These are phyloP conservation scores for Penicillium digitatum DNA, from an alignment of 2,329 filamentous ascomycete species.

Conservation along the genomic window DNA sequence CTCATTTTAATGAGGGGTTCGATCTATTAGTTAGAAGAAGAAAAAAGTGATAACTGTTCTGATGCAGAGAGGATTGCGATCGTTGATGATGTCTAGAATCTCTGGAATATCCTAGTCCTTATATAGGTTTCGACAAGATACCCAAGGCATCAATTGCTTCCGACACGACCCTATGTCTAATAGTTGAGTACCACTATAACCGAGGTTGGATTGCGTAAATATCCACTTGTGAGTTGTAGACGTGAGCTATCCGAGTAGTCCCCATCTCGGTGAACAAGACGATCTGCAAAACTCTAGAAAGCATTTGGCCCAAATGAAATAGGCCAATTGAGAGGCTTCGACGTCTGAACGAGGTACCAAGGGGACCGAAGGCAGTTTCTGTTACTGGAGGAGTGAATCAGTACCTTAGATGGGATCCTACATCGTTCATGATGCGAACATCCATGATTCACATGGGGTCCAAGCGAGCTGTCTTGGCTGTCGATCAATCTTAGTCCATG, in stretches of 20 bases:
- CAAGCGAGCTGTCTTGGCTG: slow-evolving; percentile 15
- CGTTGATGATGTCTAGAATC: not conserved
- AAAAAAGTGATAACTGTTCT: not conserved
- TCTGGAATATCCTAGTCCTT: not conserved
- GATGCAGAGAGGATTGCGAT: not conserved
- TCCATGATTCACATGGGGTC: not conserved
- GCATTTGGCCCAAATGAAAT: not conserved
- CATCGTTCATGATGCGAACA: not conserved
- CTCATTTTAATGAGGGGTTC: slow-evolving; percentile 24
- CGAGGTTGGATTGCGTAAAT: not conserved
- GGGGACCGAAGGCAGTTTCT: slow-evolving; percentile 1
- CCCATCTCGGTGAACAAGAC: not conserved
- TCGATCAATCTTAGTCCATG: slow-evolving; percentile 13
- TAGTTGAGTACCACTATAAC: slow-evolving; percentile 6
- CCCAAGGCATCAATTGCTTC: not conserved
- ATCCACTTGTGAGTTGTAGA: slow-evolving; percentile 8
- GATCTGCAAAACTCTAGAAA: slow-evolving; percentile 20
- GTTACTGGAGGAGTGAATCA: not conserved
- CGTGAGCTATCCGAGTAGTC: not conserved
- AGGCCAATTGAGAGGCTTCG: not conserved
- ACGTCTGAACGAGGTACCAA: not conserved
- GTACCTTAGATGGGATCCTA: not conserved
- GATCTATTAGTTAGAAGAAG: not conserved
- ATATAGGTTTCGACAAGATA: slow-evolving; percentile 5
- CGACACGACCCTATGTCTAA: not conserved